These are phyloP conservation scores for Uncinocarpus reesii DNA, from an alignment of 2,329 filamentous ascomycete species.

Conservation along the genomic window DNA sequence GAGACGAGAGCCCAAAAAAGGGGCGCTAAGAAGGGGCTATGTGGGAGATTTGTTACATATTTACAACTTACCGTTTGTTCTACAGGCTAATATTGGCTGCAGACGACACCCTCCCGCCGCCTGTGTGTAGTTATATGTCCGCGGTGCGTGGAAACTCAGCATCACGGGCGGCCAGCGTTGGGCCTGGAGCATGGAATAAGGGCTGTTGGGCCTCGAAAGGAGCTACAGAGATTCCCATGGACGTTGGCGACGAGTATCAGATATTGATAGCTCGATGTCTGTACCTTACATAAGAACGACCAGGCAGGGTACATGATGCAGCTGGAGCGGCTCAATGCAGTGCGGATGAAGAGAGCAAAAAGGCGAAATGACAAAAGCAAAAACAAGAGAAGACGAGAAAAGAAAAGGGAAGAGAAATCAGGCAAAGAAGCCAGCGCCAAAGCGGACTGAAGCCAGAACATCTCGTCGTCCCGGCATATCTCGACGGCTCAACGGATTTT, in stretches of 20 bases:
- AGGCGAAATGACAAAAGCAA: not conserved
- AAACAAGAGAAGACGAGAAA: not conserved
- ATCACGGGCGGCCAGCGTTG: not conserved
- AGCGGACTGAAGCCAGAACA: not conserved
- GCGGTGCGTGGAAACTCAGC: constrained; percentile 11
- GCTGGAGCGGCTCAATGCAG: not conserved
- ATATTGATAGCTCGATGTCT: not conserved
- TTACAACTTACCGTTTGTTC: not conserved
- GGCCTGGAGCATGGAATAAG: not conserved
- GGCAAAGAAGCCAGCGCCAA: not conserved
- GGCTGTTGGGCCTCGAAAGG: not conserved
- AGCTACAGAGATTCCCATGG: not conserved
- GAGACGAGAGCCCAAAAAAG: constrained; percentile 4
- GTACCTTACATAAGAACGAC: constrained; percentile 10
- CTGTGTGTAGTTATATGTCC: too few species aligned
- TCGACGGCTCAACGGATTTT: not conserved
- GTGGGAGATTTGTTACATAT: constrained; percentile 7
- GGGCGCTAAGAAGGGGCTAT: constrained; percentile 3
- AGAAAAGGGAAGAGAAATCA: not conserved
- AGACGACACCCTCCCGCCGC: too few species aligned
- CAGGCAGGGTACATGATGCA: constrained; percentile 1
- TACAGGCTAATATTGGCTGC: constrained; percentile 4
- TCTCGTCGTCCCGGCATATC: not conserved
- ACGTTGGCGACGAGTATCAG: not conserved
- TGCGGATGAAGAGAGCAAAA: not conserved